Evolutionary conservation across 1,284 basidiomycete species (phyloP), one percentile per base, ranked within the genome.

Genomic region (Trametes sp.): DNA sequence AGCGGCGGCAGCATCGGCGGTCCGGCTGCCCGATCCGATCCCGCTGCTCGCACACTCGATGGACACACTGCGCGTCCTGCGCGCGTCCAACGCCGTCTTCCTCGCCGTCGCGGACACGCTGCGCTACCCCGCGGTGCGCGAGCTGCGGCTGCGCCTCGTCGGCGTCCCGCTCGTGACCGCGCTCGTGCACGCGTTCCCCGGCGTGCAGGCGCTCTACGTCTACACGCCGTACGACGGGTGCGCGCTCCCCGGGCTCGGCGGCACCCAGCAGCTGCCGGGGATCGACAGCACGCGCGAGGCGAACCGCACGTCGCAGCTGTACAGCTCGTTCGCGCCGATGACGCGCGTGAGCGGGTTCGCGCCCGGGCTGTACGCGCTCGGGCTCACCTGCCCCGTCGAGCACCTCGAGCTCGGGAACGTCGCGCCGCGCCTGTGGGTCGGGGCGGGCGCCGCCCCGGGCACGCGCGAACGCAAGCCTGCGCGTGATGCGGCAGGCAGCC

Each of bases 151-250:
- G 16, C 55, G 65, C 16, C 55, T 66, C 36, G 65, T 59, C 1
- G 59, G 65, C 50, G 61, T 63, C 16, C 65, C 65, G 10, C 59
- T 62, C 49, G 56, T 66, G 6, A 63, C 61, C 29, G 61, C 65
- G 21, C 65, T 66, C 65, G 65, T 66, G 29, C 65, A 66, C 53
- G 62, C 65, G 1, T 66, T 66, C 54, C 65, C 65, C 2, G 53
- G 31, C 24, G 49, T 66, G 41, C 28, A 56, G 10, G 59, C 61
- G 10, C 24, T 66, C 1, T 66, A 66, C 49, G 59, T 66, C 29
- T 66, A 66, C 53, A 66, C 65, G n/a, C 65, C 65, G 1, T 66
- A 53, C 49, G 65, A 66, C 49, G 65, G 65, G 9, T 66, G 59
- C 24, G 59, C 38, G 38, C n/a, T 41, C 16, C 16, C n/a, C 38